These are phyloP conservation scores for Leccinum obscurum DNA, from an alignment of 768 basidiomycete genomes.

Conservation along the genomic window DNA sequence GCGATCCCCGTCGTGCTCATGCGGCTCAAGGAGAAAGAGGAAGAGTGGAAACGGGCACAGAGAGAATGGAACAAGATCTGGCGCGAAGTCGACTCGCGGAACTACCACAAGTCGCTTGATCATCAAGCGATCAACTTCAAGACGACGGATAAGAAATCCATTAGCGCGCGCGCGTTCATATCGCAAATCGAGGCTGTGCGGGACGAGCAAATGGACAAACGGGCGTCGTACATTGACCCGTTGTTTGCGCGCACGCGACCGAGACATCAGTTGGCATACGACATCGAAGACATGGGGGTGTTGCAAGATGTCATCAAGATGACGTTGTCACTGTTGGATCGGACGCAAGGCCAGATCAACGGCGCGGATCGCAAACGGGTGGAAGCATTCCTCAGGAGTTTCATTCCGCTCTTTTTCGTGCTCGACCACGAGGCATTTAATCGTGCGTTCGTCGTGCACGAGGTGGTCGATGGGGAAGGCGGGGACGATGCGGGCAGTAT, in stretches of 20 bases:
- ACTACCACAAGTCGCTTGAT: constrained; percentile 91
- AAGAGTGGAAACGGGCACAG: constrained; percentile 97
- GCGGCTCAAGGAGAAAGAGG: constrained; percentile 93
- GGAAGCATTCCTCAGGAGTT: constrained; percentile 77
- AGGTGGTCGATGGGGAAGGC: constrained; percentile 60
- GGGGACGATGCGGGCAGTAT: constrained; percentile 44
- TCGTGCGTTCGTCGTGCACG: constrained; percentile 63
- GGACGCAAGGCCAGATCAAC: constrained; percentile 74
- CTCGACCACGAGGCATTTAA: constrained; percentile 71
- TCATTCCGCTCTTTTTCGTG: constrained; percentile 77
- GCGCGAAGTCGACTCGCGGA: constrained; percentile 93
- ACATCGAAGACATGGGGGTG: constrained; percentile 70
- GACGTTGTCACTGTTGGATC: constrained; percentile 87
- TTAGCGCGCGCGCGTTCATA: constrained; percentile 73
- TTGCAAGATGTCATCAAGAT: constrained; percentile 89
- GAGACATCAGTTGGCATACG: constrained; percentile 78
- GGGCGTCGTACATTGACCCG: constrained; percentile 58
- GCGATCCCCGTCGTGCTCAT: constrained; percentile 89
- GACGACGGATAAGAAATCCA: constrained; percentile 82
- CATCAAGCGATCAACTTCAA: constrained; percentile 93
- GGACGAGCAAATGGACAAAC: constrained; percentile 77
- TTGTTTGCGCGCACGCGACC: constrained; percentile 59
- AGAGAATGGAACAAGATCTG: constrained; percentile 99
- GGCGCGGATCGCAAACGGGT: constrained; percentile 75
- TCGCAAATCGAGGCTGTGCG: constrained; percentile 82